phyloP scores from a whole-genome alignment of 495 filamentous ascomycete species.

The Penicillium coprophilum region DNA sequence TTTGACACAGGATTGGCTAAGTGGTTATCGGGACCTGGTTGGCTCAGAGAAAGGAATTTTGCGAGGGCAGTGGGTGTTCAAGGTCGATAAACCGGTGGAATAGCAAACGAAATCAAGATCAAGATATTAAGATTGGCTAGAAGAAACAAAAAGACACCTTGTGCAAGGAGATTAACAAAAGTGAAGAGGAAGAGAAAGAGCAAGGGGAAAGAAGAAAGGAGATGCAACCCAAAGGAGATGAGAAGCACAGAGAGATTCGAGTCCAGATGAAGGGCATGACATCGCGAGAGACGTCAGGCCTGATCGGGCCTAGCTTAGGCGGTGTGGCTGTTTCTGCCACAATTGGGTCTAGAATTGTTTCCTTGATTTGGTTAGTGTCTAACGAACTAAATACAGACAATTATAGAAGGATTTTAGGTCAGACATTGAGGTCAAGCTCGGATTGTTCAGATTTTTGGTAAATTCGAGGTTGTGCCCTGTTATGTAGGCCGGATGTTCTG shows the following conservation, averaged over 20 bases:
- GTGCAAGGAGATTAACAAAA: background rate
- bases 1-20: slow-evolving; percentile 4
- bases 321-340: slow-evolving; percentile 26
- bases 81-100: slow-evolving; percentile 9
- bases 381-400: background rate
- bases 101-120: slow-evolving; percentile 5
- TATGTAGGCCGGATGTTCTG: slow-evolving; percentile 9
- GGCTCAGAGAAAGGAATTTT: slow-evolving; percentile 4
- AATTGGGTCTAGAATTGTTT: slow-evolving; percentile 11
- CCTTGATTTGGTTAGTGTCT: slow-evolving; percentile 9
- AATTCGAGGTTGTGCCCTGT: background rate
- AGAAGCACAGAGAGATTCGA: slow-evolving; percentile 20
- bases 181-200: slow-evolving; percentile 20
- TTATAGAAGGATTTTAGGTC: background rate
- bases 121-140: background rate
- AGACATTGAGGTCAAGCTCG: background rate
- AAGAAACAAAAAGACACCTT: slow-evolving; percentile 6
- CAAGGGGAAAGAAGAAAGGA: slow-evolving; percentile 25
- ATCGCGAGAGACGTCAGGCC: slow-evolving; percentile 35
- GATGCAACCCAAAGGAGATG: slow-evolving; percentile 20
- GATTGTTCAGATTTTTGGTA: background rate
- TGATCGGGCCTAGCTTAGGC: slow-evolving; percentile 29
- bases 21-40: slow-evolving; percentile 8
- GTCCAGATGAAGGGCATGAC: slow-evolving; percentile 27
- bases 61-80: slow-evolving; percentile 10